Conservation (phyloP, 306 rosid genomes). For the Rubus idaeus region DNA sequence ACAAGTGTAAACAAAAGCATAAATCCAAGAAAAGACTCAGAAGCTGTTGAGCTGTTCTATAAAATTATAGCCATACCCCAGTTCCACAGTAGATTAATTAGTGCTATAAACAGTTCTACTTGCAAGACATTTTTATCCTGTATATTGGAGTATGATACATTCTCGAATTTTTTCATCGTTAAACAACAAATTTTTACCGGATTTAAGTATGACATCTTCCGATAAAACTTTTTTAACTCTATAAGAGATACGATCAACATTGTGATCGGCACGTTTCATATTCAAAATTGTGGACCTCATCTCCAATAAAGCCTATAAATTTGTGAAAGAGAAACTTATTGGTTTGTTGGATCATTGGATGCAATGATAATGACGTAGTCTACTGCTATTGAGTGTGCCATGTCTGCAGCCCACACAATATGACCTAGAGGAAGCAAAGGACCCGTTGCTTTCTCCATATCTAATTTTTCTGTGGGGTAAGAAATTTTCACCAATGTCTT, state of each 20-base stretch:
- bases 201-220: not conserved
- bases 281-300: not conserved
- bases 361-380: constrained; percentile 16
- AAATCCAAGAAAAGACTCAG: constrained; percentile 12
- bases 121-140: not conserved
- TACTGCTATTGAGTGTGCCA: not conserved
- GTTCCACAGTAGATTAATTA: not conserved
- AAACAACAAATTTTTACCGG: not conserved
- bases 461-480: not conserved
- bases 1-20: constrained; percentile 8
- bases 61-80: constrained; percentile 1
- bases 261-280: not conserved
- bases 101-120: not conserved
- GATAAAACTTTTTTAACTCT: not conserved
- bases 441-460: not conserved
- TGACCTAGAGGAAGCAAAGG: constrained; percentile 10
- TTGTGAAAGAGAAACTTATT: constrained; percentile 14
- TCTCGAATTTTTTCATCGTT: not conserved
- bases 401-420: constrained; percentile 13
- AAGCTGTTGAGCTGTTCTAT: constrained; percentile 1
- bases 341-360: constrained; percentile 22
- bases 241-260: not conserved
- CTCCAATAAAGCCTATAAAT: constrained; percentile 9
- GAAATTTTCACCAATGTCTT: not conserved
- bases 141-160: not conserved